Evolutionary conservation across 176 grass and related monocot species (phyloP).

Genomic region (Alloteropsis semialata): DNA sequence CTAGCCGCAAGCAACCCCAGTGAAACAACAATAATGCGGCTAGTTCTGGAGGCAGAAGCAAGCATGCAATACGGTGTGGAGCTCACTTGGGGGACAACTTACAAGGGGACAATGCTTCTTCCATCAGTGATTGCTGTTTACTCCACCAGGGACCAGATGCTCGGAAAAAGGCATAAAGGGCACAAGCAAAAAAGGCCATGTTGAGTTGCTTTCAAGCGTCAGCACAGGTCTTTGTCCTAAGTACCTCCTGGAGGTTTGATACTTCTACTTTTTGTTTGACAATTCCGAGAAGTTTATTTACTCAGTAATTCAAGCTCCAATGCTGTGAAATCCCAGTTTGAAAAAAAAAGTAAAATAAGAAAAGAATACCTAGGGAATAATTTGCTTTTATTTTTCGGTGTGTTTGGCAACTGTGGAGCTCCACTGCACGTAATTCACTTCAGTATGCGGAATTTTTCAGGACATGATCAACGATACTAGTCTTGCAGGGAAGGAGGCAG

Average conservation of each 20-base stretch:
- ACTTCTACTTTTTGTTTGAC: constrained; percentile 23
- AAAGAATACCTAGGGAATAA: background rate
- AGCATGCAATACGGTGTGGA: constrained; percentile 33
- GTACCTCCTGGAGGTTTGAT: background rate
- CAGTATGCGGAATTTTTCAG: background rate
- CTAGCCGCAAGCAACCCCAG: constrained; percentile 26
- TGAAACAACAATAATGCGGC: constrained; percentile 27
- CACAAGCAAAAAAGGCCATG: constrained; percentile 34
- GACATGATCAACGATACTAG: background rate
- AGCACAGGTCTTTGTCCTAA: constrained; percentile 55
- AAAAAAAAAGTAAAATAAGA: background rate
- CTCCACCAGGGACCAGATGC: constrained; percentile 53
- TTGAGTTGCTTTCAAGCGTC: constrained; percentile 58
- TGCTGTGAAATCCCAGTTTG: background rate
- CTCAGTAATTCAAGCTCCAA: constrained; percentile 1
- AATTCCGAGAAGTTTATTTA: constrained; percentile 1
- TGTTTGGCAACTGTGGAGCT: background rate
- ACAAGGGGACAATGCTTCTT: constrained; percentile 56
- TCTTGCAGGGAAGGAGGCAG: background rate
- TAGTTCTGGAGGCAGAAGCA: constrained; percentile 25
- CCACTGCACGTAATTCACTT: background rate
- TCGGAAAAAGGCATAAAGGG: constrained; percentile 33
- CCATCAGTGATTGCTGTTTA: constrained; percentile 60
- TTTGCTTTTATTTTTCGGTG: background rate
- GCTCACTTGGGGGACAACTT: constrained; percentile 33